phyloP scores from a whole-genome alignment of 129 eudicot species.

The Pulicaria dysenterica region DNA sequence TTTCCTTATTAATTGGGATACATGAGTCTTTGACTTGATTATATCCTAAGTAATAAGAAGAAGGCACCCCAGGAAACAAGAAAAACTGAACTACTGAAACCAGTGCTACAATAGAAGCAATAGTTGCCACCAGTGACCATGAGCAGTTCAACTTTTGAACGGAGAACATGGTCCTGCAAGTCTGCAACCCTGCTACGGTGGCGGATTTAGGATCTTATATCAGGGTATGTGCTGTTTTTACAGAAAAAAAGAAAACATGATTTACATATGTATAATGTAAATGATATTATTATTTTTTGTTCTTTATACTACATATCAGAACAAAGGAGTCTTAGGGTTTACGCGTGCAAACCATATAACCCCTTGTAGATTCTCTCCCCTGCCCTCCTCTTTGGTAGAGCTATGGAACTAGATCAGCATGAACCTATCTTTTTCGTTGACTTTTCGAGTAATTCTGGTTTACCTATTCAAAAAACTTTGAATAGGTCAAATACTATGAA shows the following conservation, averaged over 20 bases:
- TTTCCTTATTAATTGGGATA: slow-evolving; percentile 25
- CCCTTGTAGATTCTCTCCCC: slow-evolving; percentile 13
- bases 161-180: slow-evolving; percentile 61
- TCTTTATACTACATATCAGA: no score
- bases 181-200: no score
- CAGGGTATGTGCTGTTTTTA: background rate
- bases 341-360: background rate
- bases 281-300: no score
- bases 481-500: slow-evolving; percentile 17
- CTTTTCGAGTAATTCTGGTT: slow-evolving; percentile 6
- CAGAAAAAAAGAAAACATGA: background rate
- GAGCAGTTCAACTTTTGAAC: slow-evolving; percentile 76
- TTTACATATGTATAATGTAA: background rate
- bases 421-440: slow-evolving; percentile 23
- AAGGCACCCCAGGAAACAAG: slow-evolving; percentile 57
- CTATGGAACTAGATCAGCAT: slow-evolving; percentile 20
- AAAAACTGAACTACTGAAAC: slow-evolving; percentile 61
- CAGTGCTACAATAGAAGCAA: slow-evolving; percentile 57
- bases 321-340: background rate
- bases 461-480: slow-evolving; percentile 34
- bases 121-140: slow-evolving; percentile 60
- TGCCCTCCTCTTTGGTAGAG: background rate
- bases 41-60: slow-evolving; percentile 55
- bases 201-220: background rate
- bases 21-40: slow-evolving; percentile 58